Base-by-base conservation (phyloP, 176 grass and related monocot species). In the Rhynchospora tenuis region DNA sequence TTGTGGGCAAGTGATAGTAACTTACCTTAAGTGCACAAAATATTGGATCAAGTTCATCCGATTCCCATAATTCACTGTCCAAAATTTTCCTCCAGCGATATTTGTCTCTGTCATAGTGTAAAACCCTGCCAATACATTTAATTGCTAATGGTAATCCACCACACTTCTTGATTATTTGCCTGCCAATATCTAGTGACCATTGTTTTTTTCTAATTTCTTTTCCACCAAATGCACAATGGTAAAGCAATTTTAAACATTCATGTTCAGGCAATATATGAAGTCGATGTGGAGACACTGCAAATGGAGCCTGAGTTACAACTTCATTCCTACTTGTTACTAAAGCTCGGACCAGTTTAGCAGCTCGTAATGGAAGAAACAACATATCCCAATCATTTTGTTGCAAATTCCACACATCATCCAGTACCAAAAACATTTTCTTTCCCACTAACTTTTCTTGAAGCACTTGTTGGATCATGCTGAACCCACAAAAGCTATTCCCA, bases 351-450 rank as follows among this genome's bases (percentile, higher is more conserved):
- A 13, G 12, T 47, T 48, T n/a, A 23, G 65, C 82, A 74, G 1
- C 24, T 59, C 6, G 16, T 23, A 84, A 58, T 2, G 67, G 27
- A 71, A 38, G 2, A 24, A 15, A 54, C 8, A 73, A 73, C 9
- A 31, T 56, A 0, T 84, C 82, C 82, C 66, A 74, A 0, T 29
- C 19, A 19, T 33, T 73, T 54, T 6, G 19, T 47, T 59, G 42
- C 0, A 70, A 59, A 60, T 84, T 73, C 66, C 66, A 73, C 16
- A 84, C 46, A 74, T 74, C 63, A 46, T 84, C 82, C 9, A 84
- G 47, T 27, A 84, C 66, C 17, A 84, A 26, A 10, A 84, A 72
- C 0, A 84, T 1, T 46, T 44, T 58, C 31, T 42, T 73, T 20
- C 47, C 24, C 8, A 38, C 19, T n/a, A 46, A 57, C 20, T 44